phyloP scores from a whole-genome alignment of 345 rosid species.

The Eucalyptus dawsonii region DNA sequence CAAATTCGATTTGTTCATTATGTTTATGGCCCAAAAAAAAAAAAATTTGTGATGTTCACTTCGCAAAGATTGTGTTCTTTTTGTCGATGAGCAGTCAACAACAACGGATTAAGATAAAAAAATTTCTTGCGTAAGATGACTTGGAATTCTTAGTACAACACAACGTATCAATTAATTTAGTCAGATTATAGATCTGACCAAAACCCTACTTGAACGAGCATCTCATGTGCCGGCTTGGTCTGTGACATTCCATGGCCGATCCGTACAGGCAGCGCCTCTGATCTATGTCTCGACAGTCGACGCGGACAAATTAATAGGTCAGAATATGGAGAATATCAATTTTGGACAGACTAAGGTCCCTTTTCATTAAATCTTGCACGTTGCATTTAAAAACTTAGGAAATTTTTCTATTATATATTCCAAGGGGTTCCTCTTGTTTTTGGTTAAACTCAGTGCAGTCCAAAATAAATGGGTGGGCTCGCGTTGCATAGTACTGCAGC shows the following conservation, averaged over 20 bases:
- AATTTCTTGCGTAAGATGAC: neutral
- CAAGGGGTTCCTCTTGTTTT: neutral
- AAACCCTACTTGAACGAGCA: neutral
- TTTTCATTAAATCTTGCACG: neutral
- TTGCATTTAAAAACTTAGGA: neutral
- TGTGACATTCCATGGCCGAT: neutral
- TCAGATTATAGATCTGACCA: neutral
- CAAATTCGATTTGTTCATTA: neutral
- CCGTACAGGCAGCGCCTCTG: neutral
- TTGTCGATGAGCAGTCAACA: neutral
- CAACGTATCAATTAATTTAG: neutral
- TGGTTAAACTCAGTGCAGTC: neutral
- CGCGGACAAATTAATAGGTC: neutral
- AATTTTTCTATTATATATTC: too few relatives aligned
- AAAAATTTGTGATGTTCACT: neutral
- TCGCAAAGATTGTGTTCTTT: neutral
- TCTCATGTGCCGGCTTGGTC: neutral
- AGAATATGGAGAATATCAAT: neutral
- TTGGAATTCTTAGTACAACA: neutral
- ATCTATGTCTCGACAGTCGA: neutral
- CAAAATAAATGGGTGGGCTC: neutral
- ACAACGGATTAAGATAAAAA: neutral
- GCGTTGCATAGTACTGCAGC: neutral
- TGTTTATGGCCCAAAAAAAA: neutral
- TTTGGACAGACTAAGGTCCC: neutral